A percentile compares a stretch with the other conserved stretches of the same genome.
phyloP scores from a whole-genome alignment of 1,139 yeast species.

The Yamadazyma sp. region DNA sequence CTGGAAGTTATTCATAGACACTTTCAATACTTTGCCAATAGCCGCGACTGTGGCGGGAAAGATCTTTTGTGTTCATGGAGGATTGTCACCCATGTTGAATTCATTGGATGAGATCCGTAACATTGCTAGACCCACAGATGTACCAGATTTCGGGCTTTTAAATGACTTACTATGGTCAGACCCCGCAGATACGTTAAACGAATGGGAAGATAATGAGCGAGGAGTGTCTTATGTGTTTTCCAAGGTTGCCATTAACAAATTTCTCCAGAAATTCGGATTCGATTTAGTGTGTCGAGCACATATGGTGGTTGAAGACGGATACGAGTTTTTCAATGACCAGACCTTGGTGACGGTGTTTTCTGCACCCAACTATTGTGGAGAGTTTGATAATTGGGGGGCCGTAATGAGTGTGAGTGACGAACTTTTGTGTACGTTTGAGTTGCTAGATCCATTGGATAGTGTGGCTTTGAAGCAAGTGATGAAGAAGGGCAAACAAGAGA shows the following conservation, averaged over 20 bases:
- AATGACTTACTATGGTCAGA: conserved; percentile 96
- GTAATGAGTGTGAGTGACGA: conserved; percentile 97
- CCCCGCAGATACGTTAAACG: conserved; percentile 91
- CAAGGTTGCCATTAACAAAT: conserved; percentile 88
- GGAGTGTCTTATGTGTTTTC: conserved; percentile 97
- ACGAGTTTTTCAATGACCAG: conserved; percentile 92
- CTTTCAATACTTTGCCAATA: conserved; percentile 90
- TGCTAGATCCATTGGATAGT: conserved; percentile 90
- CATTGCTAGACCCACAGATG: conserved; percentile 94
- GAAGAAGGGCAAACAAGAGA: conserved; percentile 81
- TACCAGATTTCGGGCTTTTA: conserved; percentile 90
- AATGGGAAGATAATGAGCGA: conserved; percentile 98
- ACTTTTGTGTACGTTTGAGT: conserved; percentile 85
- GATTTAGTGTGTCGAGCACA: conserved; percentile 96
- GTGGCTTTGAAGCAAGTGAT: conserved; percentile 90
- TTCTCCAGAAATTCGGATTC: conserved; percentile 81
- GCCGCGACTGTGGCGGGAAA: conserved; percentile 96
- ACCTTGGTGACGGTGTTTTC: conserved; percentile 92
- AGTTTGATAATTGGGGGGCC: conserved; percentile 98
- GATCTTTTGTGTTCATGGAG: conserved; percentile 97
- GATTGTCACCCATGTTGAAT: conserved; percentile 86
- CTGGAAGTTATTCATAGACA: conserved; percentile 91
- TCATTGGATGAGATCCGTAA: conserved; percentile 89
- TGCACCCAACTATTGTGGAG: conserved; percentile 98
- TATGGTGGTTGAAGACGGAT: conserved; percentile 98